phyloP scores from a whole-genome alignment of 768 basidiomycete species.

The Pisolithus microcarpus region DNA sequence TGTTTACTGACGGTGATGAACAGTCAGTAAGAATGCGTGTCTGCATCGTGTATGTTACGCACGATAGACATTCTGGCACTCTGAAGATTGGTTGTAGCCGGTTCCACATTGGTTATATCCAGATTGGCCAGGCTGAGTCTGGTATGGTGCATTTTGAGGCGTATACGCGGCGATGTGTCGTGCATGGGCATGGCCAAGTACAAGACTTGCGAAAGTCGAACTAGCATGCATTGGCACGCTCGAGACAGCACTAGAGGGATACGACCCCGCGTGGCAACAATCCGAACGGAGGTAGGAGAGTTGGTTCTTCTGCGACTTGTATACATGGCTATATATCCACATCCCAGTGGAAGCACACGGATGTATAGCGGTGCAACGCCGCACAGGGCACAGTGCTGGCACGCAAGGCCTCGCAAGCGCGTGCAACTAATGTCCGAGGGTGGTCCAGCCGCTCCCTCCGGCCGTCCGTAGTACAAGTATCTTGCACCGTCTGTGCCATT shows the following conservation, averaged over 20 bases:
- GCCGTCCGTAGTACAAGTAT: no score
- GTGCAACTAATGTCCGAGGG: not conserved
- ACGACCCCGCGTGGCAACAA: constrained; percentile 5
- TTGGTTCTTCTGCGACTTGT: not conserved
- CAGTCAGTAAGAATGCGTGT: not conserved
- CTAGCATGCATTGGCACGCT: constrained; percentile 14
- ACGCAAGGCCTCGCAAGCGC: not conserved
- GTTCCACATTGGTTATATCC: constrained; percentile 65
- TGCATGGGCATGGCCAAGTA: constrained; percentile 14
- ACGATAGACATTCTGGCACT: constrained; percentile 64
- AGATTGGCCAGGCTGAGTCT: constrained; percentile 50
- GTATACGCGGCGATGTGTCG: constrained; percentile 41
- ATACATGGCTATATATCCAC: not conserved
- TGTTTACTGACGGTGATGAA: constrained; percentile 38
- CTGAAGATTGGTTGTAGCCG: constrained; percentile 44
- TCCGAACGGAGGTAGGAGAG: constrained; percentile 7
- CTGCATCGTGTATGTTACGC: constrained; percentile 15
- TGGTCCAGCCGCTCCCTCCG: no score
- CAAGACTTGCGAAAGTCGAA: constrained; percentile 14
- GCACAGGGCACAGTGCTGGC: not conserved
- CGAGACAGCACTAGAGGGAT: constrained; percentile 5
- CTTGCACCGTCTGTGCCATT: no score
- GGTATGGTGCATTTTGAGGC: constrained; percentile 40
- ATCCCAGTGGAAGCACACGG: not conserved
- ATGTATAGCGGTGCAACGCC: constrained; percentile 1